phyloP scores from a whole-genome alignment of 371 early-diverging fungal species.

The Syncephalastrum monosporum region DNA sequence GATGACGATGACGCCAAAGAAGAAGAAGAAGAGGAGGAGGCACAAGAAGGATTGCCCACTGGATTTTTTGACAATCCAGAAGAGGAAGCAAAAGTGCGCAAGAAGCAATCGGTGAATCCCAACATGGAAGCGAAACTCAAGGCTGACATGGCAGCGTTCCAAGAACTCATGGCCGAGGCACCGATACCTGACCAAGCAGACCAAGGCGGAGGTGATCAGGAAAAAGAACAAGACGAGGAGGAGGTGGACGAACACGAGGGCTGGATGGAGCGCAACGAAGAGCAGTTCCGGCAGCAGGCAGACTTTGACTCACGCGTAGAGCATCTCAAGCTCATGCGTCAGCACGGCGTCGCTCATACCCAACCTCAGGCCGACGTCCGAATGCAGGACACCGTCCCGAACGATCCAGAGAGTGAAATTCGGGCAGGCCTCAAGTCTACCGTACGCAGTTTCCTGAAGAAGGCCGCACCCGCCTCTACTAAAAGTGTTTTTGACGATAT shows the following conservation, averaged over 20 bases:
- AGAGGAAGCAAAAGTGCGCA: slow-evolving; percentile 43
- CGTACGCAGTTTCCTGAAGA: slow-evolving; percentile 8
- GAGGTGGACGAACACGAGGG: slow-evolving; percentile 22
- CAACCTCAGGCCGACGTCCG: too few species aligned
- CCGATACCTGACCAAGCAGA: slow-evolving; percentile 2
- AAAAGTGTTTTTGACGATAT: slow-evolving; percentile 12
- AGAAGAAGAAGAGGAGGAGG: not conserved
- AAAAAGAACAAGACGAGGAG: slow-evolving; percentile 33
- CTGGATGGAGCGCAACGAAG: slow-evolving; percentile 38
- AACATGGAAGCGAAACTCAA: slow-evolving; percentile 31
- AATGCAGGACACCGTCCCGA: too few species aligned
- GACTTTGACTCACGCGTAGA: slow-evolving; percentile 37
- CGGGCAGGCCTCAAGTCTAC: slow-evolving; percentile 1
- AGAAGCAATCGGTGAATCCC: slow-evolving; percentile 22
- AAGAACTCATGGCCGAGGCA: slow-evolving; percentile 38
- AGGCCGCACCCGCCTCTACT: slow-evolving; percentile 3
- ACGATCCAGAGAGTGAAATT: slow-evolving; percentile 3
- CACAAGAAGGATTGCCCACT: slow-evolving; percentile 20
- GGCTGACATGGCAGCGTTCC: slow-evolving; percentile 32
- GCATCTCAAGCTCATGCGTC: slow-evolving; percentile 31
- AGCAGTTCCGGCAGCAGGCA: slow-evolving; percentile 35
- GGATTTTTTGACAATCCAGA: slow-evolving; percentile 53
- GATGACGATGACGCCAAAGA: not conserved
- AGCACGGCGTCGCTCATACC: slow-evolving; percentile 2
- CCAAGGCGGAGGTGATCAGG: not conserved